Conservation (phyloP, 768 basidiomycete genomes). For the Ramaria sp. region DNA sequence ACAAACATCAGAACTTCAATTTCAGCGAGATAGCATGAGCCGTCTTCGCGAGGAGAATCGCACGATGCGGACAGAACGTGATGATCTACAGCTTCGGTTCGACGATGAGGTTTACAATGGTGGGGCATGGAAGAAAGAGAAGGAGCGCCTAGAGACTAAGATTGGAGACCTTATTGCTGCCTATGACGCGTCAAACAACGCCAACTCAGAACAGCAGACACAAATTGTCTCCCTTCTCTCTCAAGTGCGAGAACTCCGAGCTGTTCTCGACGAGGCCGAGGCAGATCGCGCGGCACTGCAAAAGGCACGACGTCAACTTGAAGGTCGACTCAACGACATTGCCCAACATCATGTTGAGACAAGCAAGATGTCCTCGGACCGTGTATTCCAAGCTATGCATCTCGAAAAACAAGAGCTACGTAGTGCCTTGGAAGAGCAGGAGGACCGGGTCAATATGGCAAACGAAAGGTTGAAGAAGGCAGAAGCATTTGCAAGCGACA, state of each 20-base stretch:
- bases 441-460: constrained; percentile 59
- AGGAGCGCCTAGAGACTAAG: constrained; percentile 76
- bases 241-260: constrained; percentile 74
- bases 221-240: constrained; percentile 79
- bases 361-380: constrained; percentile 57
- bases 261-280: constrained; percentile 77
- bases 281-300: constrained; percentile 69
- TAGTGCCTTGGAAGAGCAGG: constrained; percentile 66
- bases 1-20: constrained; percentile 49
- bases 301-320: constrained; percentile 70
- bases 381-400: constrained; percentile 63
- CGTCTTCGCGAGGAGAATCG: constrained; percentile 72
- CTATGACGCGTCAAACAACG: constrained; percentile 59
- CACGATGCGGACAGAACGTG: constrained; percentile 64
- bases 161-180: constrained; percentile 65
- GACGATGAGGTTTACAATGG: constrained; percentile 73
- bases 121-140: constrained; percentile 79
- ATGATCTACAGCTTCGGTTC: constrained; percentile 60
- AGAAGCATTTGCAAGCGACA: constrained; percentile 63
- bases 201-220: constrained; percentile 70
- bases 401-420: constrained; percentile 77
- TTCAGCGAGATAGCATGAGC: constrained; percentile 65
- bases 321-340: constrained; percentile 72
- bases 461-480: constrained; percentile 76
- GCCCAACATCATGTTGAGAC: constrained; percentile 66